Percentiles rank a stretch among this genome's conserved stretches.
Conservation (phyloP, 1,284 basidiomycete genomes). For the Coniferiporia sulphurascens region DNA sequence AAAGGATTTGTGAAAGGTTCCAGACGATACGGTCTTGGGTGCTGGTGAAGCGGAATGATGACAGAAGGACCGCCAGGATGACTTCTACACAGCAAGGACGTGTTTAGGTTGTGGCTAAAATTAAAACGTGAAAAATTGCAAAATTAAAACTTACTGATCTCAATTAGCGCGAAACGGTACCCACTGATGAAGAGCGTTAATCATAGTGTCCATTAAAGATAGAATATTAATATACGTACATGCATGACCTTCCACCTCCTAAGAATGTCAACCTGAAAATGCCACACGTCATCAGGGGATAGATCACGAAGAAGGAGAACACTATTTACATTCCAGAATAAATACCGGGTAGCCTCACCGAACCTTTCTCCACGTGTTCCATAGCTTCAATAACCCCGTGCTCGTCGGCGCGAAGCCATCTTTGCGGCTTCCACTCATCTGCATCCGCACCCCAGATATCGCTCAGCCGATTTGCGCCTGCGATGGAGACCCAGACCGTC, state of each 20-base stretch:
- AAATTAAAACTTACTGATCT: slow-evolving; percentile 16
- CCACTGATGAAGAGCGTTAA: slow-evolving; percentile 7
- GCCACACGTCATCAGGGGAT: not conserved
- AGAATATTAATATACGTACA: slow-evolving; percentile 15
- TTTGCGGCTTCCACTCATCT: slow-evolving; percentile 21
- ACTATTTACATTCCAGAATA: slow-evolving; percentile 9
- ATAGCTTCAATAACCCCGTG: not conserved
- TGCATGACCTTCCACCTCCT: slow-evolving; percentile 21
- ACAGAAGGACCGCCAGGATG: not conserved
- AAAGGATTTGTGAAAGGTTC: slow-evolving; percentile 5
- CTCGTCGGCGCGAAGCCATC: slow-evolving; percentile 14
- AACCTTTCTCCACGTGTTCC: not conserved
- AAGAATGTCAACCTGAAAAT: slow-evolving; percentile 20
- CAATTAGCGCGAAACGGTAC: slow-evolving; percentile 19
- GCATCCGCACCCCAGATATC: slow-evolving; percentile 27
- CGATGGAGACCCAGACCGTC: slow-evolving; percentile 22
- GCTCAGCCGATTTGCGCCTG: slow-evolving; percentile 20
- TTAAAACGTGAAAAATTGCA: not conserved
- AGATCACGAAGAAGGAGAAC: not conserved
- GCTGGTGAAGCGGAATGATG: not conserved
- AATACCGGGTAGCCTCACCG: slow-evolving; percentile 8
- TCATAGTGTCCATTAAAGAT: not conserved
- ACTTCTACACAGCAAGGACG: not conserved
- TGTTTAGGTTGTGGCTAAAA: not conserved
- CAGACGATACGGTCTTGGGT: slow-evolving; percentile 21